Conservation (phyloP, 2,329 filamentous ascomycete species). For the Graphilbum ipis-grandicollis region DNA sequence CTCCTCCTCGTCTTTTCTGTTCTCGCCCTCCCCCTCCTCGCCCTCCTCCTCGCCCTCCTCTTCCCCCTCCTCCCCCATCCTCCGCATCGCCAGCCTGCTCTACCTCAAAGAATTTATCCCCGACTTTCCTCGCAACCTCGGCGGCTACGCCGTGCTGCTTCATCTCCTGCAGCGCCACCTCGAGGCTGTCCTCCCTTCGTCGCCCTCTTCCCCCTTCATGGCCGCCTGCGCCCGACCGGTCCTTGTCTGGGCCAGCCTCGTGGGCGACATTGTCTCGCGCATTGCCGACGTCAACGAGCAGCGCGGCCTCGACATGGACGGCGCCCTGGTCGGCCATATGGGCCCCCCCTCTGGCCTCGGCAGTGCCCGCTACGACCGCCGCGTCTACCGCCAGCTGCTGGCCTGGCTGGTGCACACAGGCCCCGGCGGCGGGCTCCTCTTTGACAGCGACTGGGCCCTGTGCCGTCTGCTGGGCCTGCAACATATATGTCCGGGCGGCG, state of each 20-base stretch:
- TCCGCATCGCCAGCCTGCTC: conserved; percentile 15
- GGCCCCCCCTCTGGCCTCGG: no score
- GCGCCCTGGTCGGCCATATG: not conserved
- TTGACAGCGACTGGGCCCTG: conserved; percentile 10
- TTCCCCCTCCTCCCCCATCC: conserved; percentile 11
- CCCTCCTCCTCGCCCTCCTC: not conserved
- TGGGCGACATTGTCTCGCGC: conserved; percentile 13
- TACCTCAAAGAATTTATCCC: conserved; percentile 17
- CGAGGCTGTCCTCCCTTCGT: conserved; percentile 1
- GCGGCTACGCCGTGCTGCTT: conserved; percentile 15
- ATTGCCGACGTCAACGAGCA: conserved; percentile 12
- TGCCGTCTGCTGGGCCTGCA: conserved; percentile 10
- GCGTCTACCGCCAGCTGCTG: conserved; percentile 12
- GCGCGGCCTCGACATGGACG: conserved; percentile 2
- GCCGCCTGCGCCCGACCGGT: conserved; percentile 8
- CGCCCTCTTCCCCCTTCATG: not conserved
- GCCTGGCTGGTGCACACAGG: conserved; percentile 4
- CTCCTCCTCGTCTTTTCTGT: not conserved
- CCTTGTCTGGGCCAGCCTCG: conserved; percentile 13
- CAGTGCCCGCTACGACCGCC: conserved; percentile 12
- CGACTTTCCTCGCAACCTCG: conserved; percentile 15
- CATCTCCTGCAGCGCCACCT: conserved; percentile 13
- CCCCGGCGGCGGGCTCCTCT: conserved; percentile 6
- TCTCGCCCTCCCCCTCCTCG: not conserved
- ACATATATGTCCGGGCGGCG: conserved; percentile 6